phyloP scores from a whole-genome alignment of 1,284 basidiomycete species.

The Vanrija pseudolonga region DNA sequence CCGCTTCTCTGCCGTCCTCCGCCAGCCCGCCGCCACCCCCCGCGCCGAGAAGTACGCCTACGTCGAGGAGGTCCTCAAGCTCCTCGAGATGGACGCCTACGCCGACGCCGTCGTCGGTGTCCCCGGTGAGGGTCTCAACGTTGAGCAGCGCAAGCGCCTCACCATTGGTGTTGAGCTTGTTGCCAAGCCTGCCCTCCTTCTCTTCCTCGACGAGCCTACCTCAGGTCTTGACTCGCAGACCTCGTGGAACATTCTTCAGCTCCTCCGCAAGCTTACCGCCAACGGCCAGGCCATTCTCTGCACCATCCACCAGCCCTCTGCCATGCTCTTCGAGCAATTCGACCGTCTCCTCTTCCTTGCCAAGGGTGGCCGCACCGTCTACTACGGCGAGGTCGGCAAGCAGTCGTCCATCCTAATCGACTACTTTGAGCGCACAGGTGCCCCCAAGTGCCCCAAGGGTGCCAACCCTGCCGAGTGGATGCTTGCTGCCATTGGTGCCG shows the following conservation, averaged over 20 bases:
- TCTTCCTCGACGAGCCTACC: conserved; percentile 52
- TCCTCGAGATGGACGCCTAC: conserved; percentile 23
- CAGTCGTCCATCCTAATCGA: conserved; percentile 48
- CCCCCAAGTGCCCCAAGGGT: conserved; percentile 16
- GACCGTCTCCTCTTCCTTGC: conserved; percentile 43
- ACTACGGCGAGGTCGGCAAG: conserved; percentile 25
- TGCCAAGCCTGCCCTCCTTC: conserved; percentile 42
- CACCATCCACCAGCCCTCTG: conserved; percentile 51
- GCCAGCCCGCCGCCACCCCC: conserved; percentile 67
- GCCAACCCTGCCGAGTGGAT: conserved; percentile 38
- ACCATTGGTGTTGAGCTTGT: conserved; percentile 67
- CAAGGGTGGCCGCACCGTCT: conserved; percentile 45
- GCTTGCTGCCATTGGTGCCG: conserved; percentile 64
- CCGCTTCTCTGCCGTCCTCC: conserved; percentile 72
- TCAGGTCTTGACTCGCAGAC: conserved; percentile 28
- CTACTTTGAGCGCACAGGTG: conserved; percentile 22
- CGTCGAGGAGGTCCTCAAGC: conserved; percentile 38
- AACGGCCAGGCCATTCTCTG: conserved; percentile 69
- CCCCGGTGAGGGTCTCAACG: conserved; percentile 48
- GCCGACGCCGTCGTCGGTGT: conserved; percentile 44
- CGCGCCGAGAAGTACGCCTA: conserved; percentile 49
- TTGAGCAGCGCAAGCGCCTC: conserved; percentile 43
- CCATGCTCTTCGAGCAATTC: conserved; percentile 46
- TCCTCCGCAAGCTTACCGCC: conserved; percentile 28
- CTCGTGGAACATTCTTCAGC: conserved; percentile 21